Percentiles rank a stretch among this genome's conserved stretches.
Conservation (phyloP, 306 rosid genomes). For the Elaeagnus macrophylla region DNA sequence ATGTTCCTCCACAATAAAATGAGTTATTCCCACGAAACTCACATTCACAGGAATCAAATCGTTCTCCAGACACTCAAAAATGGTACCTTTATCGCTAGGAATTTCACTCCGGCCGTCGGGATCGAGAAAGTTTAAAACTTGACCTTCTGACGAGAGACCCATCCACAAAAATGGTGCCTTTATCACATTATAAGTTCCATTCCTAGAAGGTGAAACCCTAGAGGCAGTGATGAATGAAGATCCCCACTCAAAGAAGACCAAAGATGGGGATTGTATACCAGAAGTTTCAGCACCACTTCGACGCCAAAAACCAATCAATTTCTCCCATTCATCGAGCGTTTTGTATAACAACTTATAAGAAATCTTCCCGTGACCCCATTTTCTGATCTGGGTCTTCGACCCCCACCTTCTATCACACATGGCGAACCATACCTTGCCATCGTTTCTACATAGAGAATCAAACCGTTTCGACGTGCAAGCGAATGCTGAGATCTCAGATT, state of each 20-base stretch:
- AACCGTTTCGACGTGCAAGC: constrained; percentile 73
- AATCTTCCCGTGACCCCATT: constrained; percentile 57
- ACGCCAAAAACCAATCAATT: constrained; percentile 87
- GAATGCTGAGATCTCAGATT: constrained; percentile 50
- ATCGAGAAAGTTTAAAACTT: constrained; percentile 39
- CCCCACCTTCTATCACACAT: constrained; percentile 88
- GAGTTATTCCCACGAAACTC: constrained; percentile 67
- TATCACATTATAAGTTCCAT: constrained; percentile 40
- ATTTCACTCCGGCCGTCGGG: constrained; percentile 48
- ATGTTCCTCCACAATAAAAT: constrained; percentile 74
- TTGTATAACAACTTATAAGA: constrained; percentile 44
- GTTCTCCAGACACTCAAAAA: constrained; percentile 18
- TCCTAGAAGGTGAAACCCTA: constrained; percentile 59
- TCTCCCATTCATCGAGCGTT: constrained; percentile 65
- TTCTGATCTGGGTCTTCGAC: constrained; percentile 49
- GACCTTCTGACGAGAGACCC: constrained; percentile 60
- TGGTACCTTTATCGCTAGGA: constrained; percentile 6
- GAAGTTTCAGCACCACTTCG: constrained; percentile 44
- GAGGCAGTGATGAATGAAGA: constrained; percentile 44
- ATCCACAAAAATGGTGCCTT: constrained; percentile 61
- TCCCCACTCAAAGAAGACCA: constrained; percentile 89
- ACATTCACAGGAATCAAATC: constrained; percentile 53
- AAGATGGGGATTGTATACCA: constrained; percentile 35
- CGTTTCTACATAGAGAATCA: constrained; percentile 45
- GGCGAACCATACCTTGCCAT: constrained; percentile 67